Base-by-base conservation (phyloP, 768 basidiomycete genomes). In the Pholiota molesta region DNA sequence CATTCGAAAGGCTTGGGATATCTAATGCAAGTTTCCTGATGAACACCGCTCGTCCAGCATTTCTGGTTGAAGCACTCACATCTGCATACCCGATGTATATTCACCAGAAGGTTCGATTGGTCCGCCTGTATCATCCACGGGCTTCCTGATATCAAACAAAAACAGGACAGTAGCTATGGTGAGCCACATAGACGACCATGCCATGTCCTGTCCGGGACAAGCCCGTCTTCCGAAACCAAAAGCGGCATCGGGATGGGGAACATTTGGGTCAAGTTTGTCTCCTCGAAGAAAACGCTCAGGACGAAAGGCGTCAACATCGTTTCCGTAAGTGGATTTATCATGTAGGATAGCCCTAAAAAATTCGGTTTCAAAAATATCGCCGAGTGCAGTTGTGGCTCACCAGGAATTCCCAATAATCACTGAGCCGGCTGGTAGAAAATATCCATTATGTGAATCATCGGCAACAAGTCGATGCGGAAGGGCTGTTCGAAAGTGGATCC, bases 211-310 rank as follows among this genome's bases (percentile, higher is more conserved):
- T 0, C 74, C 78, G n/a, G 73, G 72, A 60, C 75, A 76, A 19
- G 71, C 66, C 31, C 73, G 63, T 42, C 73, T 68, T n/a, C 73
- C 73, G 59, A 73, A 74, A 17, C 73, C 73, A 60, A 72, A 73
- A 6, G 64, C 64, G n/a, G 64, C 65, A 1, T 59, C 52, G 42
- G 68, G 69, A 55, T 69, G 66, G 14, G 40, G 61, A 19, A 66
- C 51, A 28, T 67, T 56, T 2, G 56, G 53, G 26, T 69, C 60
- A 10, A 67, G 57, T 40, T 62, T 59, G 26, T 65, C 68, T 13
- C 67, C 63, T 9, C 35, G 72, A 51, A 88, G 69, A 74, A 83
- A 84, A 33, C 86, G 77, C 61, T 85, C 83, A 13, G 87, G 87
- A 26, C 78, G 75, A 72, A 86, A 86, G 6, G 65, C 63, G 60